These are phyloP conservation scores for Cordyceps militaris DNA, from an alignment of 2,329 filamentous ascomycete genomes.

Conservation along the genomic window DNA sequence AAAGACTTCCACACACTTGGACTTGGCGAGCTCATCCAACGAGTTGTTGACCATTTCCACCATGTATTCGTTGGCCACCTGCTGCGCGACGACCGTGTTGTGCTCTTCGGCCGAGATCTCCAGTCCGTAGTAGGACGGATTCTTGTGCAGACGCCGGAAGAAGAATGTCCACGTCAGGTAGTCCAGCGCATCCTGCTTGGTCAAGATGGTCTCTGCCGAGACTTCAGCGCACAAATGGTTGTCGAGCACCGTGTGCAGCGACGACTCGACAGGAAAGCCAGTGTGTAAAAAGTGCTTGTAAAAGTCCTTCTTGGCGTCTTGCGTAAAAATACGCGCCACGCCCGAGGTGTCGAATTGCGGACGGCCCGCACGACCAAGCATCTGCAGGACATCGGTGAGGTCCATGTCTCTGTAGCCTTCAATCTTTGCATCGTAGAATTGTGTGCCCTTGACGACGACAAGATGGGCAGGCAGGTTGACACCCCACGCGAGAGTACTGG, in stretches of 20 bases:
- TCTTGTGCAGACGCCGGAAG: slow-evolving; percentile 94
- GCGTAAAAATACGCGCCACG: slow-evolving; percentile 94
- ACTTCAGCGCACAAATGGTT: slow-evolving; percentile 96
- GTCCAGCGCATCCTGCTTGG: slow-evolving; percentile 94
- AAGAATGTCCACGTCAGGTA: slow-evolving; percentile 99
- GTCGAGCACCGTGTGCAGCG: slow-evolving; percentile 89
- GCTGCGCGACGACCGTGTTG: slow-evolving; percentile 77
- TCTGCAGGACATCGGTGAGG: slow-evolving; percentile 92
- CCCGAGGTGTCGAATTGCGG: slow-evolving; percentile 95
- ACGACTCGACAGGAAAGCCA: slow-evolving; percentile 94
- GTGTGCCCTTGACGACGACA: slow-evolving; percentile 95
- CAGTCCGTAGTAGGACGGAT: slow-evolving; percentile 94
- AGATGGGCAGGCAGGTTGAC: slow-evolving; percentile 95
- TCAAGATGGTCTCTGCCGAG: slow-evolving; percentile 83
- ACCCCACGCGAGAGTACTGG: slow-evolving; percentile 94
- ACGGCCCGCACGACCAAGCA: slow-evolving; percentile 90
- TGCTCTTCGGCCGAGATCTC: slow-evolving; percentile 91
- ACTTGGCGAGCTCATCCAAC: slow-evolving; percentile 71
- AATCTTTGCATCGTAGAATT: slow-evolving; percentile 96
- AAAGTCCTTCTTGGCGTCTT: slow-evolving; percentile 96
- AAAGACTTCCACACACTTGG: slow-evolving; percentile 74
- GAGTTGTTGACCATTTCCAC: slow-evolving; percentile 85
- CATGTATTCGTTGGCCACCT: slow-evolving; percentile 90
- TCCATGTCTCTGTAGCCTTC: slow-evolving; percentile 99
- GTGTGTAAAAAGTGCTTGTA: slow-evolving; percentile 99